Evolutionary conservation across 2,329 filamentous ascomycete species (phyloP), one percentile per base, ranked within the genome.

Genomic region (Penicillium janthinellum): DNA sequence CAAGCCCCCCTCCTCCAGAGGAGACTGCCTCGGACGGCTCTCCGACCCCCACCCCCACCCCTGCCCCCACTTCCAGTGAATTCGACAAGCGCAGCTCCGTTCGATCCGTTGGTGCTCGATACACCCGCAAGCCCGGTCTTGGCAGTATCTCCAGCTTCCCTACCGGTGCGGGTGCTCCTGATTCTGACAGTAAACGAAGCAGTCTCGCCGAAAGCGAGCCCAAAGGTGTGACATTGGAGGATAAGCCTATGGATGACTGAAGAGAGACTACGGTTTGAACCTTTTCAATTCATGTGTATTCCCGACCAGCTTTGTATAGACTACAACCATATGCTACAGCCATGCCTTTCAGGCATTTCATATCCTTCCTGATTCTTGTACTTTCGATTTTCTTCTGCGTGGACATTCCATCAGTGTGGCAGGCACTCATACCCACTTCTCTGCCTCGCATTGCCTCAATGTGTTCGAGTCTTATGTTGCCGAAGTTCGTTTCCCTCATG

Each of bases 171-270:
- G 64, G 65, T 1, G 69, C 70, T 11, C 59, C 62, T n/a, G 70
- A 68, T 14, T 63, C 68, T 2, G 70, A 68, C 44, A 73, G 74
- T 62, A 73, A 73, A 58, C 67, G 71, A 38, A 75, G 71, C 60
- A 75, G 74, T 63, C 51, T 77, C 49, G 73, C 69, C 17, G 75
- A 75, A 42, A 74, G 72, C 59, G 76, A 79, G 64, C 73, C 74
- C 60, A 75, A 78, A 48, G 75, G 88, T 6, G 88, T 92, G 44
- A 88, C 87, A 66, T 79, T 92, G 70, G 86, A 86, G 70, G 90
- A 92, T 73, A 88, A 85, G 76, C 87, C 89, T n/a, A 91, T 92
- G 88, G 88, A 91, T 77, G 88, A 91, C 76, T 90, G 69, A 63
- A 47, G 31, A 20, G 4, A 35, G 38, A 31, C 44, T 45, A n/a